Evolutionary conservation across 2,329 filamentous ascomycete species (phyloP), one percentile per base, ranked within the genome.

Genomic region (Penicillium sp.): DNA sequence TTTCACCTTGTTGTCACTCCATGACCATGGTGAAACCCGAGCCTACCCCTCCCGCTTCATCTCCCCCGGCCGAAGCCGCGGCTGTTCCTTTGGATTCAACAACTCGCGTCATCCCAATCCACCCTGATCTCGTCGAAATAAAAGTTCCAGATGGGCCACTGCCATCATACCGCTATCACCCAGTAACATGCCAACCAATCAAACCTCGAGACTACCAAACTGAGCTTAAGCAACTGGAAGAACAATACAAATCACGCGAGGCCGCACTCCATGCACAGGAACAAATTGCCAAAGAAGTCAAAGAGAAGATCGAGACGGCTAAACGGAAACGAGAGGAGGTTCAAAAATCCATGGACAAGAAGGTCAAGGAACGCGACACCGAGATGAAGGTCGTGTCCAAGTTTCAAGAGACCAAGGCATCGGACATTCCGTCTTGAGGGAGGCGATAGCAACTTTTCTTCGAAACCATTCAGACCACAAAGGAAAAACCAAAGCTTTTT

Each of bases 341-440:
- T 0, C 75, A 77, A 55, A 74, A 69, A 48, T 68, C 70, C 4
- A 73, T 78, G 62, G 75, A 78, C 53, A 76, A 77, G 62, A 78
- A 78, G 60, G 68, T 70, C 13, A 76, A 76, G 57, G 75, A 78
- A 57, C 67, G 75, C 35, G 73, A 78, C 52, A 76, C 69, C 5
- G 76, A 78, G 61, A 68, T 77, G 66, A 77, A 75, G 53, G 71
- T 78, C 3, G 63, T 77, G 2, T 73, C 72, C 47, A 78, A 78
- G 53, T 77, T 73, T 44, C 75, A 76, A 55, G 70, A 75, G 58
- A 73, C 72, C 36, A 76, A 74, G 58, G 66, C 65, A 8, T 68
- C 70, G 6, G 67, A 69, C 25, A 64, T 72, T 45, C 61, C 68
- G 19, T 64, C 68, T 31, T 71, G 67, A 68, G 36, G n/a, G 35